Evolutionary conservation across 352 stramenopile species (phyloP).

Genomic region (Chrysophaeum taylorii): DNA sequence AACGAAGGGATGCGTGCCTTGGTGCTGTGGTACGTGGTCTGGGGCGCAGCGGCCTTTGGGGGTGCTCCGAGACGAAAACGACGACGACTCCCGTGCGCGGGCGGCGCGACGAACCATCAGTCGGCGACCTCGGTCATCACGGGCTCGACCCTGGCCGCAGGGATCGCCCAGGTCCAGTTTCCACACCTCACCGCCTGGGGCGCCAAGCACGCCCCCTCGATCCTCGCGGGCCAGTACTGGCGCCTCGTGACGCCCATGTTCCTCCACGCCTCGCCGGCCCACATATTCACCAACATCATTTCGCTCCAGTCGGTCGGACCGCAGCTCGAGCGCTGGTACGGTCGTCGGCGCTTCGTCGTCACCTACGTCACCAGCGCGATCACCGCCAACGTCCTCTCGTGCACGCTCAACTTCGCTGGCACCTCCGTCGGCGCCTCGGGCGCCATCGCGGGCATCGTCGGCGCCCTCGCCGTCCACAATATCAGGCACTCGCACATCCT

Average conservation of each 20-base stretch:
- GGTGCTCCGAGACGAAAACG: too few species aligned
- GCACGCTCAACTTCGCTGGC: neutral
- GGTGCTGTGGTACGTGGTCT: too few species aligned
- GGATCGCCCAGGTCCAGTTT: neutral
- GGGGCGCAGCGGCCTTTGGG: too few species aligned
- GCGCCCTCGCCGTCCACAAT: neutral
- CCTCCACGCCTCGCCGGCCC: neutral
- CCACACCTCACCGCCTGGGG: neutral
- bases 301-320: neutral
- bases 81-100: too few species aligned
- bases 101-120: too few species aligned
- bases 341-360: neutral
- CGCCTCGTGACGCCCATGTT: conserved; percentile 1
- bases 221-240: neutral
- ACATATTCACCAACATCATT: neutral
- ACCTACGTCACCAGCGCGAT: neutral
- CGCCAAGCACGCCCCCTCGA: neutral
- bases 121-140: too few species aligned
- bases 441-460: neutral
- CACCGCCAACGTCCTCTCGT: neutral
- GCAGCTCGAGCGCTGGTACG: neutral
- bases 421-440: conserved; percentile 2
- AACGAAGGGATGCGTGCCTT: too few species aligned
- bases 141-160: neutral
- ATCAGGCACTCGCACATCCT: neutral